Evolutionary conservation across 306 rosid genomes (phyloP), one percentile per base, ranked within the genome.

Genomic region (Dryas octopetala): DNA sequence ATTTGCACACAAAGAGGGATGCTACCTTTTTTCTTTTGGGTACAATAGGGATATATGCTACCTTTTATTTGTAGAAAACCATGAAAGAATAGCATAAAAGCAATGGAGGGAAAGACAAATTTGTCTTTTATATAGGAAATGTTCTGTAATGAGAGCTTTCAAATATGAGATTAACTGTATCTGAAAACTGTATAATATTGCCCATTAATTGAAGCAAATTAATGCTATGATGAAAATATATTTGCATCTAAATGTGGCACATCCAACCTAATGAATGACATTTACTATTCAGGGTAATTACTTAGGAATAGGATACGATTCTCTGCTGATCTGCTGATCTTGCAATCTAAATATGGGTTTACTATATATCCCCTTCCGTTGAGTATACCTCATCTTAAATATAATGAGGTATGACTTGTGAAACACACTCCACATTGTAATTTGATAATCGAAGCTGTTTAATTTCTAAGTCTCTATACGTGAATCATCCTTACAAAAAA

Each of bases 201-300:
- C 1, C 12, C 11, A 10, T 13, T 9, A 5, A 67, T 67, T 19
- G 50, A 23, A 23, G 57, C 52, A 60, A 40, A 61, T 61, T 28
- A 9, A 12, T 43, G 63, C 50, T 14, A 17, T 6, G 44, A 61
- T 55, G 5, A 19, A 32, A 55, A 71, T 55, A 70, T 52, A 71
- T 58, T 61, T 72, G 43, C 55, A 55, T 58, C 44, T 13, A 62
- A 79, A 64, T 58, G 59, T 54, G 41, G 32, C 48, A 50, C 7
- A 48, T 66, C 49, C 62, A 45, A 58, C 71, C 74, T 66, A 45
- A 41, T 73, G 73, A 78, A 53, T 50, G 28, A 7, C 71, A 78
- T 71, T 79, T 65, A 79, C 41, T 16, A 47, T 15, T 15, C 51
- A 28, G 50, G 62, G 40, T 64, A 26, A 58, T 57, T 60, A 23